Base-by-base conservation (phyloP, 345 rosid species). In the Microthlaspi erraticum region DNA sequence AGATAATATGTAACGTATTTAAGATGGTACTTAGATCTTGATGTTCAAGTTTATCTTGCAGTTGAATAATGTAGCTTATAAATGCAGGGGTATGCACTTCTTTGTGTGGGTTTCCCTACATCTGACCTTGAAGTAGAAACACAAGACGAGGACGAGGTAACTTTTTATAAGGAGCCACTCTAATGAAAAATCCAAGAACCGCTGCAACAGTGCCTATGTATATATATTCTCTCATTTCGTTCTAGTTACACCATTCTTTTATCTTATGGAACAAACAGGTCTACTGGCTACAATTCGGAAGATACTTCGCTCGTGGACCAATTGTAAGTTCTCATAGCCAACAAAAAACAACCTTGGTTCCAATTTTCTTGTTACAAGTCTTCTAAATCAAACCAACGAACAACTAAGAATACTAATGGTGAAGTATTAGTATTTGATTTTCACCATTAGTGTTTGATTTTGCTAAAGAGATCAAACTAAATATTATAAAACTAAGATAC, bases 271-370 rank as follows among this genome's bases (percentile, higher is more conserved):
- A 29, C 51, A 55, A 66, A 60, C 88, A 92, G 98, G 97, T 93
- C 12, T 90, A 93, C 72, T 90, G 98, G 97, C 97, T 93, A 76
- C 97, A 93, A 66, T 93, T 93, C 70, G 98, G 98, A 85, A 87
- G 98, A 91, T 93, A 91, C 85, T 91, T 88, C 55, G 98, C 98
- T 3, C 89, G 92, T 75, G 97, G 98, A 80, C 96, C 97, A 44
- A 73, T 90, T 56, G 97, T 93, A 83, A 90, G 98, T 23, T 23
- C 26, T 23, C 26, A 23, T 2, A 23, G 2, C 1, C 2, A 23
- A 23, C 2, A 23, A 2, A 23, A 23, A 23, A 1, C 2, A 20
- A 23, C n/a, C n/a, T 23, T 23, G 26, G 2, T 23, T 2, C 3
- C 3, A 23, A 2, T 23, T 68, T 57, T 58, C 46, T 68, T 48